Percentiles rank a stretch among this genome's conserved stretches.
phyloP scores from a whole-genome alignment of 345 rosid genomes.

The Jatropha curcas region DNA sequence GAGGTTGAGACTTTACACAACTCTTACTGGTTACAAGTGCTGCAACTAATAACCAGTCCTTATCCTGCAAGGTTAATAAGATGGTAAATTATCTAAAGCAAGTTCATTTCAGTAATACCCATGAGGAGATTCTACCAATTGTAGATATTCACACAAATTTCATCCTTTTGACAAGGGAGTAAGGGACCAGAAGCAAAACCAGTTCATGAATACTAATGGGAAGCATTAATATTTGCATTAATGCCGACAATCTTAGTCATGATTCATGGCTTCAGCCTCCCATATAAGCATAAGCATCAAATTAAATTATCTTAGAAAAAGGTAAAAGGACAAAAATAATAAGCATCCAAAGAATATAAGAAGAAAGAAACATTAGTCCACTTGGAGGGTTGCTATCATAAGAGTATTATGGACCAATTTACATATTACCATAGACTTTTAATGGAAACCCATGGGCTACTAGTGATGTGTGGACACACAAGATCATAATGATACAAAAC shows the following conservation, averaged over 20 bases:
- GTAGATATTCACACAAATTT: neutral
- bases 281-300: too few relatives aligned
- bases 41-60: neutral
- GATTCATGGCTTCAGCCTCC: neutral
- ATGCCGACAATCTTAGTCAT: neutral
- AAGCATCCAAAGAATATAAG: neutral
- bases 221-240: neutral
- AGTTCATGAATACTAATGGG: neutral
- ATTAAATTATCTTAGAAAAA: too few relatives aligned
- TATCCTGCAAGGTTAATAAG: neutral
- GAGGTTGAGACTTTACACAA: too few relatives aligned
- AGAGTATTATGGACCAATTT: neutral
- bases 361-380: neutral
- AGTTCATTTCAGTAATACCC: neutral
- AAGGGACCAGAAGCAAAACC: neutral
- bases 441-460: neutral
- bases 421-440: neutral
- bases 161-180: neutral
- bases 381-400: neutral
- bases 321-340: neutral
- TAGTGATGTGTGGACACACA: neutral
- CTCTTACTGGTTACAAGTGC: neutral
- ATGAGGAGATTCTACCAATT: neutral
- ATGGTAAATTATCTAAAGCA: neutral
- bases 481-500: slow-evolving; percentile 1